Base-by-base conservation (phyloP, 305 asterid genomes). In the Petunia hybrid region DNA sequence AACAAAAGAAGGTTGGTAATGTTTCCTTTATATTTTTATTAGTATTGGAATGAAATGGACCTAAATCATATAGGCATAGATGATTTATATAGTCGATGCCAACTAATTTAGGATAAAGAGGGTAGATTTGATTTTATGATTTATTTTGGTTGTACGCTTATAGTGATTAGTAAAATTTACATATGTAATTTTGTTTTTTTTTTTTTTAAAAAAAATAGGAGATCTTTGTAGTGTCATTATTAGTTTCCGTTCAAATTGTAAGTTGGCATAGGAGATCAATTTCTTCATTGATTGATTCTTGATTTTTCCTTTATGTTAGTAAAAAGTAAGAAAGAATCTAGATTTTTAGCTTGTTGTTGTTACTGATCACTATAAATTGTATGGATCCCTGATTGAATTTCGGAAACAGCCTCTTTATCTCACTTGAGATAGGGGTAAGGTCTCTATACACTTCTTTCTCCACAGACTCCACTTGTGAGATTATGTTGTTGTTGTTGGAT, bases 1-100 rank as follows among this genome's bases (percentile, higher is more conserved):
- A 83, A 93, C 92, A 81, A 94, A 89, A 77, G 96, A 92, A 89
- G 99, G 99, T 96, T 86, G 79, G 87, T 82, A 67, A 81, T 81
- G 31, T 63, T 4, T 6, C 2, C 59, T 31, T 53, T 35, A 35
- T 60, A 45, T 43, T 35, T 82, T 70, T 38, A 1, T 48, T 2
- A 16, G 12, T 74, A n/a, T 14, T 73, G 39, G 60, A 42, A 31
- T 53, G 8, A 35, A 45, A 6, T 40, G 43, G 41, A 64, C 2
- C 57, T 5, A 6, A 6, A 5, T 51, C 2, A 51, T 8, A 51
- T 51, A 9, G 56, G 1, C 12, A 4, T 9, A 51, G 57, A 51
- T 4, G 41, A 39, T 38, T 8, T 4, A 8, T 35, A 8, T 35
- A 9, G 74, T 66, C 42, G 48, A 66, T 66, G 2, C 12, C 1